Evolutionary conservation across 1,284 basidiomycete genomes (phyloP), one percentile per base, ranked within the genome.

Genomic region (Microbotryum silenes-acaulis): DNA sequence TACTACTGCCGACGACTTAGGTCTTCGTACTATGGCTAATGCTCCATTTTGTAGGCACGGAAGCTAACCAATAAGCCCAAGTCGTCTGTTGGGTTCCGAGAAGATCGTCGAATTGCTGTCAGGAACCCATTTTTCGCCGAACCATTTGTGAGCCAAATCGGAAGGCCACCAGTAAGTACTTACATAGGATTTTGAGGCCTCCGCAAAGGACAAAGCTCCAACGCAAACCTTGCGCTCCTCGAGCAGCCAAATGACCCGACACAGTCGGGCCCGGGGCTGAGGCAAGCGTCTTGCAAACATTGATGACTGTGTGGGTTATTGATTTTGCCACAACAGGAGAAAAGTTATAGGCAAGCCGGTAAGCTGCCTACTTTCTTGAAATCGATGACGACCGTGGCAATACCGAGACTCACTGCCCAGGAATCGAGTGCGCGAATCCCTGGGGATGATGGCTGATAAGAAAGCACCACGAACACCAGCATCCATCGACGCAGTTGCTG

Each of bases 251-350:
- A 6, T 51, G 21, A 7, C 64, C 63, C 6, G 55, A 46, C 20
- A 65, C 44, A 1, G 60, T 65, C 33, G 66, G 63, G 14, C 66
- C 66, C 1, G 66, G 66, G 10, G 63, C 57, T 1, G 57, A 44
- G 3, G 66, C 66, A 12, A 67, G 54, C 9, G 66, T 65, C 54
- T 65, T 67, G 60, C 60, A 64, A 23, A 67, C 61, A 56, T 67
- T 65, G 51, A 67, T 57, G 47, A 67, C 59, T 60, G 55, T 3
- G 7, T 9, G 8, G 16, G 23, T 23, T n/a, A 44, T 14, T 9
- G 1, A 12, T 42, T 42, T 9, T 10, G 12, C 37, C 12, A 42
- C 14, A 18, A 18, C 37, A 18, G 8, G 31, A 9, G 0, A 42
- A 12, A 18, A 16, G 37, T 18, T 23, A 23, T 23, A 23, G 37